A percentile compares a stretch with the other conserved stretches of the same genome.
These are phyloP conservation scores for Lasiodiplodia citricola DNA, from an alignment of 2,329 filamentous ascomycete genomes.

Conservation along the genomic window DNA sequence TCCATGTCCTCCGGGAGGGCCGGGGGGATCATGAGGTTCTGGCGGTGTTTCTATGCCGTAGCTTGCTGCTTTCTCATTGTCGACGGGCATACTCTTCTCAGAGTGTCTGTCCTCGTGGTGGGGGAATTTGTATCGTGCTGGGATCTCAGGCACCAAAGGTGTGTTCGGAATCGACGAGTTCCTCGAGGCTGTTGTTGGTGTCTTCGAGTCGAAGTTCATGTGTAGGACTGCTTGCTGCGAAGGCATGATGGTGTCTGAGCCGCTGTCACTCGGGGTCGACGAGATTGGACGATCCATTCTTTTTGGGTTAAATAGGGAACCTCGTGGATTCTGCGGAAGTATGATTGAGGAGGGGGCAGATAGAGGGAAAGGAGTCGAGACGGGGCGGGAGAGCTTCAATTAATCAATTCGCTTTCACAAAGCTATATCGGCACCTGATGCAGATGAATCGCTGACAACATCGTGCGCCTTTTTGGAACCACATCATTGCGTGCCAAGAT, in stretches of 20 bases:
- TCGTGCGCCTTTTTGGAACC: not conserved
- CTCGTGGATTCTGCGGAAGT: not conserved
- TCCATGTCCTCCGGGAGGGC: not conserved
- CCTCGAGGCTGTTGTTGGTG: not conserved
- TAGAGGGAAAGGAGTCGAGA: not conserved
- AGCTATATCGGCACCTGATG: not conserved
- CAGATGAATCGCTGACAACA: not conserved
- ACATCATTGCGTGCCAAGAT: not conserved
- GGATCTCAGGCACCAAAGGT: not conserved
- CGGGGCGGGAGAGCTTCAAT: not conserved
- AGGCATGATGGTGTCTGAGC: not conserved
- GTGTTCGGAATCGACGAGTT: not conserved
- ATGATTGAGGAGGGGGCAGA: not conserved
- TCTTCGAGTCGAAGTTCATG: not conserved
- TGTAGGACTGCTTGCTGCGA: not conserved
- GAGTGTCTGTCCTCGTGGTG: not conserved
- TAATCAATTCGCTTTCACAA: not conserved
- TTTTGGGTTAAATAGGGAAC: not conserved
- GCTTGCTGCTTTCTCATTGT: not conserved
- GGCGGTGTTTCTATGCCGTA: not conserved
- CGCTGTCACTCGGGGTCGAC: not conserved
- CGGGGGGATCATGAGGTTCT: not conserved
- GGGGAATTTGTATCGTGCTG: not conserved
- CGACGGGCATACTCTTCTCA: not conserved
- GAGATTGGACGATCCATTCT: not conserved